Evolutionary conservation across 768 basidiomycete genomes (phyloP).

Genomic region (Pholiota conissans): DNA sequence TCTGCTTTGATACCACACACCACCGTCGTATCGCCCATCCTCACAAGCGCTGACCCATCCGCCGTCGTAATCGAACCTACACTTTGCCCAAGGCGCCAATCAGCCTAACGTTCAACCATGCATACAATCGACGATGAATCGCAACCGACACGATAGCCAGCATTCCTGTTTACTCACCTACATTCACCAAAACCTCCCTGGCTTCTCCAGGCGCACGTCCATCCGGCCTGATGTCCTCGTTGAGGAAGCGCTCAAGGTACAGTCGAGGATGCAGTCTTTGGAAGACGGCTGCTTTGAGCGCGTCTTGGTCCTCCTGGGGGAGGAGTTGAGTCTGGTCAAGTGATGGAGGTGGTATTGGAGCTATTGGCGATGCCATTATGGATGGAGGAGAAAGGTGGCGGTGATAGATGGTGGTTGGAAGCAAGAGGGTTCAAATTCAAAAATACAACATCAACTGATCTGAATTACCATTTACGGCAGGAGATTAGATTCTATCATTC

Average conservation of each 20-base stretch:
- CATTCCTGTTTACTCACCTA: slow-evolving; percentile 55
- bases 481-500: slow-evolving; percentile 1
- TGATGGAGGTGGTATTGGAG: neutral
- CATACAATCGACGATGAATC: neutral
- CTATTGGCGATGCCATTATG: neutral
- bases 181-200: slow-evolving; percentile 76
- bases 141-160: neutral
- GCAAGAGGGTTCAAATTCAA: neutral
- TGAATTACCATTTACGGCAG: neutral
- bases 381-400: no score
- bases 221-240: slow-evolving; percentile 79
- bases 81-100: neutral
- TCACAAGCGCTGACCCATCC: slow-evolving; percentile 87
- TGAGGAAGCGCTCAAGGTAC: slow-evolving; percentile 86
- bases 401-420: no score
- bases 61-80: slow-evolving; percentile 93
- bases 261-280: slow-evolving; percentile 86
- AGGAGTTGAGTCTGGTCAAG: slow-evolving; percentile 14
- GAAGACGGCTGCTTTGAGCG: slow-evolving; percentile 61
- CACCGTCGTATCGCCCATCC: slow-evolving; percentile 90
- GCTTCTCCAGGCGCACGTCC: slow-evolving; percentile 70
- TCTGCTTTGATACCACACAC: slow-evolving; percentile 97
- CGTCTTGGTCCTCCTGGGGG: slow-evolving; percentile 31
- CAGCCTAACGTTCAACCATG: neutral
- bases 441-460: slow-evolving; percentile 2